Evolutionary conservation across 192 early-diverging fungal species (phyloP), one percentile per base, ranked within the genome.

Genomic region (Pilaira anomala): DNA sequence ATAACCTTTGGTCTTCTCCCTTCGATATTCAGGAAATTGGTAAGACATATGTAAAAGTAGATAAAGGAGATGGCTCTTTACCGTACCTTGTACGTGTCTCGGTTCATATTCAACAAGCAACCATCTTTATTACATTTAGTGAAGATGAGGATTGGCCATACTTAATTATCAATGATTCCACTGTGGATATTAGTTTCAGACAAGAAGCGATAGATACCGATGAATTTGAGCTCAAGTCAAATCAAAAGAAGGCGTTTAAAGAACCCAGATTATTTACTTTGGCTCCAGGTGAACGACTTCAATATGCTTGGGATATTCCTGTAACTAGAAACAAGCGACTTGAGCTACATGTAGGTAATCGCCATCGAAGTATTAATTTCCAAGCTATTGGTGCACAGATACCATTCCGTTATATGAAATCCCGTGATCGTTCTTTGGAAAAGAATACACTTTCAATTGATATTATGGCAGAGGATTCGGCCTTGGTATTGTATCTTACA

Each of bases 221-320:
- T 1, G 67, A 63, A 1, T 57, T 57, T n/a, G 30, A 65, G 2
- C 28, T 65, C 7, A 65, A 56, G 18, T 16, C 24, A 33, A 65
- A 65, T 14, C 63, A 65, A 56, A 55, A 46, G 21, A 41, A 55
- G 1, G 63, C 63, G 18, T 36, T 65, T 5, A 39, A 26, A 39
- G 59, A 63, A 13, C 61, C 53, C 12, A 54, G 24, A 11, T 19
- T 49, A 21, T 63, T 63, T 59, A 33, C 46, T 6, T 13, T 69
- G 19, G 46, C 25, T 22, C 45, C 60, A 14, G 39, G 53, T 7
- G 26, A 30, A 28, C 26, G 22, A 24, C 41, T 87, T 63, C 74
- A 82, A 39, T 95, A 93, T 50, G 80, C 93, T 4, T 93, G 91
- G 90, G 93, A 95, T 60, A 71, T 80, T 36, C 91, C 91, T 2